phyloP scores from a whole-genome alignment of 345 rosid genomes.

The Mangifera indica region DNA sequence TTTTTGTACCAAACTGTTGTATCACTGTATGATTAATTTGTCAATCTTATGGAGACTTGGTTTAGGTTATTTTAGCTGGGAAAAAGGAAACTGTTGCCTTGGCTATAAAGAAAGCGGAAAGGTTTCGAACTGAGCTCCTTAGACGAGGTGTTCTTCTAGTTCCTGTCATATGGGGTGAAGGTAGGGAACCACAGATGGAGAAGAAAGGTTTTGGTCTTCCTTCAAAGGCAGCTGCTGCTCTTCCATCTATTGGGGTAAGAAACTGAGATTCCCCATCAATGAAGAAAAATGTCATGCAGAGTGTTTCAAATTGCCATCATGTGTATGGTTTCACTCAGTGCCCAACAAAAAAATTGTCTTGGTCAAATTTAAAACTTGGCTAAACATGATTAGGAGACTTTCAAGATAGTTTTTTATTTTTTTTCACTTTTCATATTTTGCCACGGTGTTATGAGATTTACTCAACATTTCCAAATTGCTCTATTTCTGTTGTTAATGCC shows the following conservation, averaged over 20 bases:
- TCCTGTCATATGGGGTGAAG: slow-evolving; percentile 85
- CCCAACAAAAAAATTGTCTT: not conserved
- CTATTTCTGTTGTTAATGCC: not conserved
- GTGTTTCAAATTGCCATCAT: not conserved
- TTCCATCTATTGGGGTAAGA: slow-evolving; percentile 87
- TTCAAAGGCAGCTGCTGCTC: slow-evolving; percentile 55
- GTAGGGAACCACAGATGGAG: slow-evolving; percentile 48
- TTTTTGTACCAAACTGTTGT: not conserved
- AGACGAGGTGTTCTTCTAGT: slow-evolving; percentile 82
- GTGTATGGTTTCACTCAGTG: not conserved
- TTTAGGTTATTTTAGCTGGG: slow-evolving; percentile 88
- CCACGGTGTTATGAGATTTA: not conserved
- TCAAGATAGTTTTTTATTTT: no score
- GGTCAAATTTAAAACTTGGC: not conserved
- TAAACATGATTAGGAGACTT: no score
- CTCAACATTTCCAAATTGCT: not conserved
- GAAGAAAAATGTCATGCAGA: not conserved
- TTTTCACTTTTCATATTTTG: not conserved
- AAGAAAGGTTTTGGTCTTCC: slow-evolving; percentile 86
- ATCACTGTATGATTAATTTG: not conserved
- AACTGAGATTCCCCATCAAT: slow-evolving; percentile 10
- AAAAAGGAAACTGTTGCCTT: slow-evolving; percentile 61
- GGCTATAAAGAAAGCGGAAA: slow-evolving; percentile 77
- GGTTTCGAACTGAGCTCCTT: slow-evolving; percentile 85
- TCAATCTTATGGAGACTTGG: slow-evolving; percentile 24